Evolutionary conservation across 352 stramenopile species (phyloP).

Genomic region (Globisporangium mamillatum): DNA sequence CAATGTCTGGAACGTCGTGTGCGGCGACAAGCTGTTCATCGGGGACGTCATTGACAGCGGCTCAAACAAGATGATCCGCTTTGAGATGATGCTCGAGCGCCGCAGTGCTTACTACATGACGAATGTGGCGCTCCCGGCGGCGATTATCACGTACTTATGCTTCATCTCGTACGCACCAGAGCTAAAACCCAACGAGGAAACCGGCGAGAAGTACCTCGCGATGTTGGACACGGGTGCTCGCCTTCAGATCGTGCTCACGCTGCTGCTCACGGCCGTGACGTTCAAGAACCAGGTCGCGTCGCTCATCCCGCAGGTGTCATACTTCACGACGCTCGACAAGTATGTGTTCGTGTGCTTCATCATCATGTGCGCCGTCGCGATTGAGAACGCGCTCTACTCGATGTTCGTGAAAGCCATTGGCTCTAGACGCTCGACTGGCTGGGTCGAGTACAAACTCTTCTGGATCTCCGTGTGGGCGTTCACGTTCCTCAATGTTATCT

Average conservation of each 20-base stretch:
- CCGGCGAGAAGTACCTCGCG: no score
- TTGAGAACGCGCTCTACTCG: constrained; percentile 56
- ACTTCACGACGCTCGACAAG: constrained; percentile 37
- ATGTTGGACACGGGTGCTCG: constrained; percentile 29
- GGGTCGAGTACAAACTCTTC: constrained; percentile 16
- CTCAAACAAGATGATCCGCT: constrained; percentile 23
- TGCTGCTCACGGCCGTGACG: constrained; percentile 45
- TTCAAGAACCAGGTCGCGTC: constrained; percentile 49
- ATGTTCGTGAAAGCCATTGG: constrained; percentile 16
- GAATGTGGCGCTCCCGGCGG: constrained; percentile 31
- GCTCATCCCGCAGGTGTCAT: constrained; percentile 56
- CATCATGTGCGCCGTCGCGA: constrained; percentile 41
- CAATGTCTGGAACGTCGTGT: constrained; percentile 35
- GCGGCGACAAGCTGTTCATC: constrained; percentile 32
- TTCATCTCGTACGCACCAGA: constrained; percentile 31
- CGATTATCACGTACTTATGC: constrained; percentile 40
- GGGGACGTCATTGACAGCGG: constrained; percentile 23
- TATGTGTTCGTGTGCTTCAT: constrained; percentile 63
- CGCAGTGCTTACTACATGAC: constrained; percentile 34
- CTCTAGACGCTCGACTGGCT: background rate
- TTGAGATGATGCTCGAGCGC: constrained; percentile 39
- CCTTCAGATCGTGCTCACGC: constrained; percentile 31
- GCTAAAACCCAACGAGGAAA: background rate
- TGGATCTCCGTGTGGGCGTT: constrained; percentile 21
- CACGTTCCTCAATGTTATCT: constrained; percentile 27